phyloP scores from a whole-genome alignment of 1,139 yeast genomes.

The Kodamaea ohmeri region DNA sequence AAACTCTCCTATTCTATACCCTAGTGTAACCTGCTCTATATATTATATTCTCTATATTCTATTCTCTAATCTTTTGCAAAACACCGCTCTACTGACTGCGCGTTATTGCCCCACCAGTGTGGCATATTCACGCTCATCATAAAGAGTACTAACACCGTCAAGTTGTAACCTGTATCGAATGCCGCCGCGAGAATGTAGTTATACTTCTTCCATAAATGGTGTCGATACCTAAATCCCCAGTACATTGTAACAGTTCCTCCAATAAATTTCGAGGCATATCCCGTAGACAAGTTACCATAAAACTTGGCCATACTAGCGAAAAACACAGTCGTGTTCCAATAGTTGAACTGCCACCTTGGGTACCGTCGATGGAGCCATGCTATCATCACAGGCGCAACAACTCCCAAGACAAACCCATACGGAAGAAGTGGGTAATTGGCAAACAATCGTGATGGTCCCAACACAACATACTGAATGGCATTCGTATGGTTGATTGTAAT shows the following conservation, averaged over 20 bases:
- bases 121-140: slow-evolving; percentile 33
- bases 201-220: slow-evolving; percentile 39
- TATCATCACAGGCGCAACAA: slow-evolving; percentile 34
- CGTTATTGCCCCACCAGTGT: slow-evolving; percentile 50
- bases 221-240: slow-evolving; percentile 38
- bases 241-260: slow-evolving; percentile 48
- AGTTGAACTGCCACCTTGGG: slow-evolving; percentile 26
- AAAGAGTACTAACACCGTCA: slow-evolving; percentile 39
- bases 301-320: slow-evolving; percentile 47
- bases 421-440: slow-evolving; percentile 41
- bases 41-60: not conserved
- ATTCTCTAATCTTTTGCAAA: slow-evolving; percentile 21
- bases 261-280: slow-evolving; percentile 44
- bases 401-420: slow-evolving; percentile 43
- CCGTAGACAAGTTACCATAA: slow-evolving; percentile 52
- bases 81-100: slow-evolving; percentile 41
- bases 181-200: slow-evolving; percentile 51
- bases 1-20: too few species aligned
- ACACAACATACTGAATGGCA: slow-evolving; percentile 48
- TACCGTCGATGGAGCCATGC: slow-evolving; percentile 28
- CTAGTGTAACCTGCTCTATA: too few species aligned
- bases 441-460: slow-evolving; percentile 47
- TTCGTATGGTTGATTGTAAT: slow-evolving; percentile 42
- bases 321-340: slow-evolving; percentile 49
- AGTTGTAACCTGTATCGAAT: slow-evolving; percentile 48